Conservation (phyloP, 2,329 filamentous ascomycete genomes). For the Dryadomyces quercus-mongolicae region DNA sequence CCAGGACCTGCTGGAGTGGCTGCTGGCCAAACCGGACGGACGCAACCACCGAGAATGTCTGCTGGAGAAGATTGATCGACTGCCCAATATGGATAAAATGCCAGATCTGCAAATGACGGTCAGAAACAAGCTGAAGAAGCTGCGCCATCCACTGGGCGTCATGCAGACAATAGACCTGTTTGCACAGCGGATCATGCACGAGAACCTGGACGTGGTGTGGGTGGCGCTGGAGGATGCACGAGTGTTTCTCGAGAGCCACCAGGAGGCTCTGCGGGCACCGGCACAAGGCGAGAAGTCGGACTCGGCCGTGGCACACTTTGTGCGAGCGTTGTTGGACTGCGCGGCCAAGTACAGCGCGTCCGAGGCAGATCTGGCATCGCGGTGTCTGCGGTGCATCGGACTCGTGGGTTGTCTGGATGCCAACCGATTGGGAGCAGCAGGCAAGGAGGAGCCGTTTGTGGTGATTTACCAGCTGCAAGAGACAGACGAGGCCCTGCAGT, state of each 20-base stretch:
- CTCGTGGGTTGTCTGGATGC: conserved; percentile 86
- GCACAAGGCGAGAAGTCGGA: conserved; percentile 77
- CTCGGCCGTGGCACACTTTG: conserved; percentile 55
- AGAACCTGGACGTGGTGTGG: conserved; percentile 75
- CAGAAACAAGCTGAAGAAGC: conserved; percentile 48
- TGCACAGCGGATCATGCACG: conserved; percentile 61
- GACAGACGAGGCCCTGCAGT: conserved; percentile 68
- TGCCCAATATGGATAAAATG: conserved; percentile 74
- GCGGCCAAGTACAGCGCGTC: conserved; percentile 65
- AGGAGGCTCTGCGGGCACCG: conserved; percentile 67
- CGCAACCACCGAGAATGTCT: conserved; percentile 50
- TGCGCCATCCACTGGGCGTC: conserved; percentile 54
- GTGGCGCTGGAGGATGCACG: conserved; percentile 70
- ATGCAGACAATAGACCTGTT: conserved; percentile 61
- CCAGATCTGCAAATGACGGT: conserved; percentile 51
- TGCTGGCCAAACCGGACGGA: conserved; percentile 31
- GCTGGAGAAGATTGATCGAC: conserved; percentile 53
- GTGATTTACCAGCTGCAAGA: conserved; percentile 78
- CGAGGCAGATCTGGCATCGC: conserved; percentile 52
- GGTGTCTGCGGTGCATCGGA: conserved; percentile 75
- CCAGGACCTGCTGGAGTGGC: conserved; percentile 47
- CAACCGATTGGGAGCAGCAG: conserved; percentile 70
- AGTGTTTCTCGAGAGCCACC: conserved; percentile 58
- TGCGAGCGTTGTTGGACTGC: conserved; percentile 73
- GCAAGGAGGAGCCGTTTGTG: conserved; percentile 72